Evolutionary conservation across 2,329 filamentous ascomycete genomes (phyloP), one percentile per base, ranked within the genome.

Genomic region (Cordyceps cicadae): DNA sequence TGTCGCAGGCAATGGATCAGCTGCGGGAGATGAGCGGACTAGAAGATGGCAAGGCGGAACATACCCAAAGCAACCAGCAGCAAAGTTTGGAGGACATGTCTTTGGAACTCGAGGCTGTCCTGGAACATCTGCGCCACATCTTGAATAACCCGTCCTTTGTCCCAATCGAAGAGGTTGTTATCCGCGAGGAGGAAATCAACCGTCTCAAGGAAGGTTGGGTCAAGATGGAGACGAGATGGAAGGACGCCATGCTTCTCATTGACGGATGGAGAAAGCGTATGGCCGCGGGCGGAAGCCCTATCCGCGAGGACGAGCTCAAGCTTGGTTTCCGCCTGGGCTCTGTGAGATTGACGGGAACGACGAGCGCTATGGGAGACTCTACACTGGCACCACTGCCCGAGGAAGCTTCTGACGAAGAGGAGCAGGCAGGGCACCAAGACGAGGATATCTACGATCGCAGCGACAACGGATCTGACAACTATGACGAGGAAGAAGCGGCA

Each of bases 141-240:
- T 79, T 99, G 50, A 97, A 92, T 9, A 97, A 97, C 69, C 94
- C 94, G 1, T 96, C 92, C 2, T 99, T 97, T 71, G 94, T 97
- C 15, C 90, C 93, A 0, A 85, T 97, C 24, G 94, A 97, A 68
- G 94, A 97, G 72, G 91, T 99, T 2, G 87, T 95, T 69, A 76
- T 92, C n/a, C 86, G 93, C 59, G 93, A 99, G 65, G 88, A 95
- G 62, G 92, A 97, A 71, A 97, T 99, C 65, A 81, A 83, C 57
- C 84, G 90, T 56, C 79, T 99, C 53, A 86, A 90, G 59, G 84
- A 88, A 60, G 91, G 92, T 17, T 96, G 93, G 88, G 89, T 95
- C 71, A 92, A 89, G 74, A 96, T 97, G 90, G 92, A 97, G 72
- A 82, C 79, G 24, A 84, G 92, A 56, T 96, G 94, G 91, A 87